Base-by-base conservation (phyloP, 202 grass and related monocot genomes). In the Setaria viridis region DNA sequence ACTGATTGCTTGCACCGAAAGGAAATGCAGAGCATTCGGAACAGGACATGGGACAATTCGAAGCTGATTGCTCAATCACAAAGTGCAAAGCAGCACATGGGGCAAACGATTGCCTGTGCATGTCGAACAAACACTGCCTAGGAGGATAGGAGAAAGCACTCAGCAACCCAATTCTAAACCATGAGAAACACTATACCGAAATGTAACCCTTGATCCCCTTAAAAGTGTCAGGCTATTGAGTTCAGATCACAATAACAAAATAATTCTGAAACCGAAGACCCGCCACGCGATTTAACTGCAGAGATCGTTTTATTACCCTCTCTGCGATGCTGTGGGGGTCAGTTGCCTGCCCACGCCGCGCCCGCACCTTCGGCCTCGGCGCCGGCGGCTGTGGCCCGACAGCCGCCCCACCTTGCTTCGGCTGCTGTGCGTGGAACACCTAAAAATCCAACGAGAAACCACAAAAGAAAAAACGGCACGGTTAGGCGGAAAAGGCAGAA, bases 261-360 rank as follows among this genome's bases (percentile, higher is more conserved):
- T 47, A 17, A 16, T 17, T 78, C 11, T 42, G 74, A 25, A 58
- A 48, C 66, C 5, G 39, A 51, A 62, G 32, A 47, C 20, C 20
- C 51, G 17, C 6, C 55, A 72, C 48, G 42, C 8, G 20, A 77
- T 68, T 54, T 8, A 37, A 37, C 37, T 8, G 1, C 57, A 77
- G 62, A 83, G 39, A 84, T 51, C 0, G 25, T 81, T 77, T 30
- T 2, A 30, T 81, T 96, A 99, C 97, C 89, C 97, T 90, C 82
- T 99, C 94, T 2, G 97, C 97, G 25, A 99, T 99, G 84, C 97
- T 99, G 90, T 99, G 97, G 37, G 97, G 97, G 56, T 99, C 97
- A 1, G 97, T 99, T 7, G 97, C 97, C 83, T 99, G 97, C 9
- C 97, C 94, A 62, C 97, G 97, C 53, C 97, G 89, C 17, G 94